Base-by-base conservation (phyloP, 2,329 filamentous ascomycete species). In the Teratosphaeria pseudoeucalypti region DNA sequence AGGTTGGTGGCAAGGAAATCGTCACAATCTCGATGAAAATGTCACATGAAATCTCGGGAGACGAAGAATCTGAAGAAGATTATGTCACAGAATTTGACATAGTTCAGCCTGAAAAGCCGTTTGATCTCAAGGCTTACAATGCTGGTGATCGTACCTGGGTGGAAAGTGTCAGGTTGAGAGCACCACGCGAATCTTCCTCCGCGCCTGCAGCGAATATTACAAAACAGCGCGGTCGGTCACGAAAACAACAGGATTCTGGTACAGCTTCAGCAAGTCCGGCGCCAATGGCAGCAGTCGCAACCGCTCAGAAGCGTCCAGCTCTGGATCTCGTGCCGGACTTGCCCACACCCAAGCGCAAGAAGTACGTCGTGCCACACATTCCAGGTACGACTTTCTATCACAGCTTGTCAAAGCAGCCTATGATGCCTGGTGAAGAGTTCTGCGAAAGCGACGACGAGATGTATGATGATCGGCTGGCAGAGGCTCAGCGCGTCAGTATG, bases 391-490 rank as follows among this genome's bases (percentile, higher is more conserved):
- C 66, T 0, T 75, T 77, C 59, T 78, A 75, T 61, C 69, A 75
- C n/a, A 69, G 70, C 11, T 63, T 66, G 2, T 73, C 73, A 1
- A 78, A 77, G 62, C 68, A 74, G 10, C 67, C 66, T 2, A 62
- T 79, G 2, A 55, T 63, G 7, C 67, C 72, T 37, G 76, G 73
- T 7, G 75, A 77, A 55, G 53, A 63, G 4, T 63, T 78, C 16
- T 75, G 70, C 54, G 76, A 78, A 58, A 77, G 75, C 62, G 77
- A 79, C 32, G 73, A 77, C 52, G 75, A 76, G 6, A 61, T 72
- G 0, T 74, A 77, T 52, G 69, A 72, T 29, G 60, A 59, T 2
- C 77, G 76, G 74, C 59, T 77, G 6, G 55, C 65, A 1, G 65
- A 70, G 9, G 72, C 70, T 32, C 73, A 72, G 60, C 64, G 65